Percentiles rank a stretch among this genome's conserved stretches.
Evolutionary conservation across 2,329 filamentous ascomycete genomes (phyloP).

Genomic region (Aspergillus pseudonomiae): DNA sequence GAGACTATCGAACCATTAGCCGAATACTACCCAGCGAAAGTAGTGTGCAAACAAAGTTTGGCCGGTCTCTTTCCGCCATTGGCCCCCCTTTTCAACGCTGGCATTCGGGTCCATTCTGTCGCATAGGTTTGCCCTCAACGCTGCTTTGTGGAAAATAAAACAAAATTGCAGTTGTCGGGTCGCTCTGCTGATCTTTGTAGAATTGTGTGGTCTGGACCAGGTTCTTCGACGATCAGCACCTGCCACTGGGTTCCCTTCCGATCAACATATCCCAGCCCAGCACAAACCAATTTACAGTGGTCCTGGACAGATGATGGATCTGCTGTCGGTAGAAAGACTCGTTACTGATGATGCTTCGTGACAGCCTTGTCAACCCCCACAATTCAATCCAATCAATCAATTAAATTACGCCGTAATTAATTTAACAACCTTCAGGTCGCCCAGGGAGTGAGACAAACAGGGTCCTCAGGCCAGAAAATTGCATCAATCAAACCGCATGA

Average conservation of each 20-base stretch:
- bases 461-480: not conserved
- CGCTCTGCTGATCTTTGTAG: not conserved
- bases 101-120: not conserved
- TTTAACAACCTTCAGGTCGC: not conserved
- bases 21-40: not conserved
- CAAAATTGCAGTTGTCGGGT: not conserved
- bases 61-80: not conserved
- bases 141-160: not conserved
- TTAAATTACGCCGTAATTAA: not conserved
- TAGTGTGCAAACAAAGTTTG: slow-evolving; percentile 2
- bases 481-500: not conserved
- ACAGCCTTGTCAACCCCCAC: not conserved
- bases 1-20: not conserved
- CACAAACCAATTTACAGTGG: not conserved
- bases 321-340: not conserved
- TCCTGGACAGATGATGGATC: not conserved
- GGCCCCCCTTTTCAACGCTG: not conserved
- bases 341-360: not conserved
- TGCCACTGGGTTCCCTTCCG: not conserved
- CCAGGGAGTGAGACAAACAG: not conserved
- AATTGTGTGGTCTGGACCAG: not conserved
- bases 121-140: not conserved
- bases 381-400: not conserved
- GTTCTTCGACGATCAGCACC: not conserved
- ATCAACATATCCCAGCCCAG: not conserved